Evolutionary conservation across 169 alveolate genomes (phyloP), one percentile per base, ranked within the genome.

Genomic region (Perkinsus olseni): DNA sequence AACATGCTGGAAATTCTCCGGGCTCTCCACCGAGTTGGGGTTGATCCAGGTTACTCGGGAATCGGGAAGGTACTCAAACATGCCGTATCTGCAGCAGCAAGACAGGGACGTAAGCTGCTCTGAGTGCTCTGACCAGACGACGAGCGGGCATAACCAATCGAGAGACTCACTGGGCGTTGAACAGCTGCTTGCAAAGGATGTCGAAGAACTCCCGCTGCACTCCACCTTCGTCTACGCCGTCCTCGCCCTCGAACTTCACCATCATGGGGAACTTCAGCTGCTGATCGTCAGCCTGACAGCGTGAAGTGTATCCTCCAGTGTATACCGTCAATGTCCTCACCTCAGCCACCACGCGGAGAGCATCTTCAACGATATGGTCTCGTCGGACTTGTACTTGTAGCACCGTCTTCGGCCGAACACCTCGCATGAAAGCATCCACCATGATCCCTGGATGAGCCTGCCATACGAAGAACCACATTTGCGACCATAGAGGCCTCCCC

Each of bases 221-320:
- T 39, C 98, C 98, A 1, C 98, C 98, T 92, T 96, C 98, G 93
- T 97, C 98, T 0, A 96, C 96, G 38, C 97, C 98, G 92, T 97
- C 97, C 92, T 97, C 98, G 21, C 97, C 97, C 39, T 74, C 90
- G 94, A 97, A 97, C 92, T 94, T 91, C 3, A 97, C 96, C 62
- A 82, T 91, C 92, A 93, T 74, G 13, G 95, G 94, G 62, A 92
- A 92, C 38, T 62, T 45, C 94, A 93, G 37, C 38, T 92, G 82
- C 34, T 62, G 82, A 24, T 62, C 82, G 17, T 62, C 82, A 13
- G 82, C 31, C 82, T 62, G 82, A 62, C 34, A 8, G 34, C 6
- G 62, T 10, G 24, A 45, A 6, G 17, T 45, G 17, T 45, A 17
- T 6, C 62, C 24, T 45, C 62, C 62, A 45, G 62, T 45, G 62